Evolutionary conservation across 768 basidiomycete genomes (phyloP).

Genomic region (Podaxis mareebaensis): DNA sequence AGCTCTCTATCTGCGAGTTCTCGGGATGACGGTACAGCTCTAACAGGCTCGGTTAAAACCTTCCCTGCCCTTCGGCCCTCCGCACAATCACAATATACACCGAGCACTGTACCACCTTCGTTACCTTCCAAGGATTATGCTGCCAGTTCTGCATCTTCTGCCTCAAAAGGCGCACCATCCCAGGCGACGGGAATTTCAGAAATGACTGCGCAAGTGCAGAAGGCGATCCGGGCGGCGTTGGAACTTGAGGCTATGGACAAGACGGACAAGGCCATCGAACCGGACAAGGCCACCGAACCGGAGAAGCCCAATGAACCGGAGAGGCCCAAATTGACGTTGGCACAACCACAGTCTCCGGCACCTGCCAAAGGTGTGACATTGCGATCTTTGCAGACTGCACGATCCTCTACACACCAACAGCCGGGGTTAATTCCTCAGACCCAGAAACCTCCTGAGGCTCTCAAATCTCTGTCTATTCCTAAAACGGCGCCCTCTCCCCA

Average conservation of each 20-base stretch:
- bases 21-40: constrained; percentile 51
- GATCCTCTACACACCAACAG: constrained; percentile 11
- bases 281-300: constrained; percentile 18
- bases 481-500: background rate
- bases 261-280: constrained; percentile 13
- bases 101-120: constrained; percentile 35
- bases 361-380: constrained; percentile 12
- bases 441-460: background rate
- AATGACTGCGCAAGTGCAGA: constrained; percentile 59
- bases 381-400: constrained; percentile 8
- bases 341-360: constrained; percentile 21
- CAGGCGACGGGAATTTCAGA: constrained; percentile 36
- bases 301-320: constrained; percentile 14
- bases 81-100: constrained; percentile 47
- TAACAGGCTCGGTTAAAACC: constrained; percentile 66
- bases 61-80: constrained; percentile 74
- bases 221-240: constrained; percentile 70
- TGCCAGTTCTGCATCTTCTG: constrained; percentile 20
- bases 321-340: constrained; percentile 18
- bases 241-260: constrained; percentile 57
- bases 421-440: background rate
- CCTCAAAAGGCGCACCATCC: constrained; percentile 21
- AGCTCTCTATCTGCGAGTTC: constrained; percentile 49
- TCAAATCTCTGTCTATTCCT: background rate
- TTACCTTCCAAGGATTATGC: constrained; percentile 26